Evolutionary conservation across 2,329 filamentous ascomycete genomes (phyloP), one percentile per base, ranked within the genome.

Genomic region (Aspergillus terreus): DNA sequence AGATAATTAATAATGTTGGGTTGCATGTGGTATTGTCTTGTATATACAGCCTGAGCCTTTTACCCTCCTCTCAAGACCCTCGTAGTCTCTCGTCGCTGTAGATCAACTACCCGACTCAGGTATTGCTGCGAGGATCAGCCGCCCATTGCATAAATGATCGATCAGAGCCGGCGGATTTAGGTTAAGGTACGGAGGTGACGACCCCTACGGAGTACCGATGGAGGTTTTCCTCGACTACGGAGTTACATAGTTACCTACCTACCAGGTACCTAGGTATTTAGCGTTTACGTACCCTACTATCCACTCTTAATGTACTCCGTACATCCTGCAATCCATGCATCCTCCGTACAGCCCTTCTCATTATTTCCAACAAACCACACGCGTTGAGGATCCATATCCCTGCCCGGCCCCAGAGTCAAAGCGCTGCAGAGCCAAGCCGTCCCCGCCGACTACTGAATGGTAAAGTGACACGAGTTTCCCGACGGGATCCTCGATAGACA

Each of bases 381-480:
- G 17, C 47, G 15, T 40, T 36, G 49, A 55, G 49, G 43, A 58
- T 55, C 44, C 45, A 32, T 53, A 56, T 52, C 49, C 57, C 48
- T 52, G 52, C 45, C 38, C 46, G 33, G 40, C 43, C 47, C 47
- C 45, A 50, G 44, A 30, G 56, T 60, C 58, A 55, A 60, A 55
- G 56, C 58, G 56, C 54, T 57, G 56, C 56, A 58, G 54, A 58
- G 58, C 58, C 58, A 60, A 58, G 54, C 50, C 44, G 44, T 54
- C 52, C 50, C 56, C 53, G 49, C 54, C 49, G 41, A 47, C 52
- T 49, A 54, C 42, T 50, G 47, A 36, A 42, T 21, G 41, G 41
- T 7, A 17, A 47, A 38, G 54, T 56, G 50, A 52, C 46, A 57
- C 50, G 47, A 51, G 45, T 47, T 48, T 52, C 48, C 42, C 53